phyloP scores from a whole-genome alignment of 768 basidiomycete genomes.

The Lactarius deliciosus region DNA sequence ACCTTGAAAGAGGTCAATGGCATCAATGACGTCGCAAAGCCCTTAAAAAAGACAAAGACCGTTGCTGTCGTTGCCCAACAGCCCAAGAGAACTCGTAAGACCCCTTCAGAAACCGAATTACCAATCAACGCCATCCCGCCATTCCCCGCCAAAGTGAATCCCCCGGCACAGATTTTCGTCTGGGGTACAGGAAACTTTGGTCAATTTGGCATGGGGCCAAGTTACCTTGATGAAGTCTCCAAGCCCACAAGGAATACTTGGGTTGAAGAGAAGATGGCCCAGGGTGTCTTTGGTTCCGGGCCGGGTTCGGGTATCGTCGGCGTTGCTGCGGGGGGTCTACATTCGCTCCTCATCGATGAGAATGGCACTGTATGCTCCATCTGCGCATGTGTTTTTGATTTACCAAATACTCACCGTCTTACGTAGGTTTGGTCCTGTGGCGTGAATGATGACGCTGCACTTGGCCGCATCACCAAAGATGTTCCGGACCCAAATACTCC shows the following conservation, averaged over 20 bases:
- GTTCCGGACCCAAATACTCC: constrained; percentile 60
- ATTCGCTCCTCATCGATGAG: constrained; percentile 86
- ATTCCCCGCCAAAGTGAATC: constrained; percentile 55
- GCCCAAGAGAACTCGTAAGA: constrained; percentile 11
- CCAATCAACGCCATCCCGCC: constrained; percentile 60
- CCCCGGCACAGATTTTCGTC: constrained; percentile 72
- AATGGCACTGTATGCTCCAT: constrained; percentile 72
- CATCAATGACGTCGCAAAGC: constrained; percentile 13
- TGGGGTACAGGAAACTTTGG: constrained; percentile 96
- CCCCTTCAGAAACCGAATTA: constrained; percentile 18
- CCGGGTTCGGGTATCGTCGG: constrained; percentile 77
- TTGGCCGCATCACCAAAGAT: constrained; percentile 72
- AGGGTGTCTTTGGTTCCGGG: constrained; percentile 65
- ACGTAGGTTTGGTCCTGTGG: constrained; percentile 80
- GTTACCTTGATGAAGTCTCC: constrained; percentile 64
- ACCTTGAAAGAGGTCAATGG: constrained; percentile 25
- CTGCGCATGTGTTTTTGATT: not conserved
- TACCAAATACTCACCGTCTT: not conserved
- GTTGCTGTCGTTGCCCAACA: not conserved
- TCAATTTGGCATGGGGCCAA: constrained; percentile 89
- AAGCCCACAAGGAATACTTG: constrained; percentile 77
- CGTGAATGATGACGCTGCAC: constrained; percentile 84
- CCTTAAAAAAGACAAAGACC: constrained; percentile 15
- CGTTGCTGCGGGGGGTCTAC: constrained; percentile 82
- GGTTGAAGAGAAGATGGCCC: constrained; percentile 72